A percentile compares a stretch with the other conserved stretches of the same genome.
phyloP scores from a whole-genome alignment of 2,329 filamentous ascomycete genomes.

The Sarocladiaceae sp. region DNA sequence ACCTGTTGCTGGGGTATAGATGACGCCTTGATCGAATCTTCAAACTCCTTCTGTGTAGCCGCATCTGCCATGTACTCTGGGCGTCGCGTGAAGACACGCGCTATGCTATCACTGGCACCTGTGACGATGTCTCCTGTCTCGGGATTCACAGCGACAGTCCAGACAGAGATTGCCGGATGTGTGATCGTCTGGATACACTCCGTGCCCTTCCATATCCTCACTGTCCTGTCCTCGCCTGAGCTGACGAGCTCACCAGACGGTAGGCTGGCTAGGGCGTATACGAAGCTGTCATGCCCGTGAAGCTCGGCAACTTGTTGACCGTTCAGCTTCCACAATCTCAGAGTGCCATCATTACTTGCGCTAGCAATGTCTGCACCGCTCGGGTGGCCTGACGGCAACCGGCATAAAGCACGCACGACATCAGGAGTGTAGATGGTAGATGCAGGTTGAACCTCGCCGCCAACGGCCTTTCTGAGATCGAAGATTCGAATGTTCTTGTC shows the following conservation, averaged over 20 bases:
- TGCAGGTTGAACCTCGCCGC: slow-evolving; percentile 45
- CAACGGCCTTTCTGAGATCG: slow-evolving; percentile 54
- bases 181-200: slow-evolving; percentile 94
- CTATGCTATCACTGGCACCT: slow-evolving; percentile 82
- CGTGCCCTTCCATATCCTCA: slow-evolving; percentile 78
- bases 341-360: slow-evolving; percentile 86
- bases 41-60: slow-evolving; percentile 67
- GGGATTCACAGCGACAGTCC: slow-evolving; percentile 78
- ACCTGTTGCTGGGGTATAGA: slow-evolving; percentile 85
- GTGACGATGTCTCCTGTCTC: slow-evolving; percentile 91
- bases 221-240: slow-evolving; percentile 89
- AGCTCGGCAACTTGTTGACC: slow-evolving; percentile 75
- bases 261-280: slow-evolving; percentile 76
- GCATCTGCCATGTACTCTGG: slow-evolving; percentile 65
- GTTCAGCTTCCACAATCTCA: slow-evolving; percentile 80
- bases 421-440: slow-evolving; percentile 65
- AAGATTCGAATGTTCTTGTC: slow-evolving; percentile 88
- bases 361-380: slow-evolving; percentile 91
- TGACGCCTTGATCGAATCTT: slow-evolving; percentile 76
- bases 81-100: slow-evolving; percentile 77
- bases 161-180: slow-evolving; percentile 94
- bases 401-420: slow-evolving; percentile 83
- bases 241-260: slow-evolving; percentile 87
- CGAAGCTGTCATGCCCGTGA: slow-evolving; percentile 88
- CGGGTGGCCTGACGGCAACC: slow-evolving; percentile 68